Base-by-base conservation (phyloP, 1,284 basidiomycete genomes). In the Ganoderma resinaceum region DNA sequence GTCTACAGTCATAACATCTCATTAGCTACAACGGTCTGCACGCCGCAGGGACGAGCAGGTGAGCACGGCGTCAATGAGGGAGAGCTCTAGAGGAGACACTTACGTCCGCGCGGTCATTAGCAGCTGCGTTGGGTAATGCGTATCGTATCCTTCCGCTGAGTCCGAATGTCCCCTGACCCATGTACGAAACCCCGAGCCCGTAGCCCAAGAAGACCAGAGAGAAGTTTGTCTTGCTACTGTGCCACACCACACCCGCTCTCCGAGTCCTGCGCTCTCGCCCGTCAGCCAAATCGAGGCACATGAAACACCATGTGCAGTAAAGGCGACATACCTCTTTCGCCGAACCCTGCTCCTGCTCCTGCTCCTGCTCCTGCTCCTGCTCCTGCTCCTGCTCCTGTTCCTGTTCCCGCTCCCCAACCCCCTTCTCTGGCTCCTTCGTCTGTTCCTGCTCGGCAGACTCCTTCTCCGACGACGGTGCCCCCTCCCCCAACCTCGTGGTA, bases 61-160 rank as follows among this genome's bases (percentile, higher is more conserved):
- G 23, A 53, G 52, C 12, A 53, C 16, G 31, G 31, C 29, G 26
- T 53, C 52, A 53, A 53, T 3, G 2, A 53, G 2, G 26, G 14
- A 26, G 12, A 31, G n/a, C n/a, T 31, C 26, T 18, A 14, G 52
- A 53, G 26, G 52, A 14, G 52, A n/a, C 4, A 53, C 52, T 53
- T 53, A 53, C 52, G 52, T 53, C 26, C 29, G 20, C 9, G 7
- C 33, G 18, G 33, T 20, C 31, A 33, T 35, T 57, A 57, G 55
- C 55, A 57, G 55, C 55, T 35, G 55, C n/a, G 55, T 20, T 33
- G 33, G 26, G 53, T 57, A 11, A 57, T 35, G 53, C 16, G 55
- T 57, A 35, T 35, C 18, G 53, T 57, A 57, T 57, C 14, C 55
- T 46, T n/a, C 11, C n/a, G 43, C 18, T 33, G 31, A 57, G 55